Conservation (phyloP, 2,329 filamentous ascomycete species). For the Clonostachys rosea region DNA sequence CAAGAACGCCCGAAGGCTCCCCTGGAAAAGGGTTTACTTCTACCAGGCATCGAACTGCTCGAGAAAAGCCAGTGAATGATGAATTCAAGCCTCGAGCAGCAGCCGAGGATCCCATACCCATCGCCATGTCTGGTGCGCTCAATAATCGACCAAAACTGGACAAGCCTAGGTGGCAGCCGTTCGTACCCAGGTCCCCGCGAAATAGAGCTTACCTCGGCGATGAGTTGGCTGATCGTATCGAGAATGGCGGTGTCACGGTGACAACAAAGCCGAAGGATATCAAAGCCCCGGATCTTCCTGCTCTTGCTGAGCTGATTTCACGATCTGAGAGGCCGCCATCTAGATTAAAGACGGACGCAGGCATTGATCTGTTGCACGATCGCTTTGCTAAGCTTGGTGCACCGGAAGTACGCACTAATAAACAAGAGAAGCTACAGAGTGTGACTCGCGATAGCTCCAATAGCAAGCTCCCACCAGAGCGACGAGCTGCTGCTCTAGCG, state of each 20-base stretch:
- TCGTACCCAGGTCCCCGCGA: slow-evolving; percentile 32
- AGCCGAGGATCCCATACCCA: slow-evolving; percentile 4
- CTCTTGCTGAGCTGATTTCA: slow-evolving; percentile 13
- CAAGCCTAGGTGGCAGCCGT: slow-evolving; percentile 32
- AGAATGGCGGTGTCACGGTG: slow-evolving; percentile 16
- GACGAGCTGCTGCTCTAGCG: slow-evolving; percentile 48
- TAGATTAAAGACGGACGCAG: slow-evolving; percentile 14
- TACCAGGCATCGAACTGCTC: slow-evolving; percentile 14
- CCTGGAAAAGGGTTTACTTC: background rate
- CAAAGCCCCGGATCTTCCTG: slow-evolving; percentile 16
- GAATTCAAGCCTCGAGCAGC: slow-evolving; percentile 13
- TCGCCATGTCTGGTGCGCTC: slow-evolving; percentile 7
- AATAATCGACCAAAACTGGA: slow-evolving; percentile 18
- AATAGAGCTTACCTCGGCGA: slow-evolving; percentile 29
- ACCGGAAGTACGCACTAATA: slow-evolving; percentile 12
- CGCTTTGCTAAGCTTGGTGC: slow-evolving; percentile 39
- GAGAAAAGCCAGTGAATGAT: slow-evolving; percentile 15
- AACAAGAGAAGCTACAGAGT: slow-evolving; percentile 2
- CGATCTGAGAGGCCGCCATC: slow-evolving; percentile 14
- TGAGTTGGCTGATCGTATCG: slow-evolving; percentile 19
- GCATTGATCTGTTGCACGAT: slow-evolving; percentile 39
- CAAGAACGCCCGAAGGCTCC: background rate
- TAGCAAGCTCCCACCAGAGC: slow-evolving; percentile 40
- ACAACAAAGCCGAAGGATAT: slow-evolving; percentile 13
- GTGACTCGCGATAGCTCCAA: slow-evolving; percentile 21